phyloP scores from a whole-genome alignment of 805 yeast genomes.

The Isabelozyma gotoi region DNA sequence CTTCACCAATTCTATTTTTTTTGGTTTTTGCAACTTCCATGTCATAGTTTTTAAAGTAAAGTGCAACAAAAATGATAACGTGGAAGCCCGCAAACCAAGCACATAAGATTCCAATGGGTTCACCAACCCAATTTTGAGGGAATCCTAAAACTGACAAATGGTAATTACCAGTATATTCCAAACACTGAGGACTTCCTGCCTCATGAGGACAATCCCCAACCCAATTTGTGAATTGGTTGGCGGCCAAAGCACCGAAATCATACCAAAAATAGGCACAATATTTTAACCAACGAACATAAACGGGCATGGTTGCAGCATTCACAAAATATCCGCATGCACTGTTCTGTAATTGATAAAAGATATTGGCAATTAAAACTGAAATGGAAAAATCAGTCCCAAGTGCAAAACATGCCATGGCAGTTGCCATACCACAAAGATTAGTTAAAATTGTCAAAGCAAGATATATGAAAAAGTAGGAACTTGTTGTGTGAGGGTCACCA shows the following conservation, averaged over 20 bases:
- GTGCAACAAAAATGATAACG: constrained; percentile 44
- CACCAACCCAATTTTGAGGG: constrained; percentile 59
- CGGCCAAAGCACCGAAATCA: constrained; percentile 64
- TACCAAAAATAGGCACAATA: constrained; percentile 78
- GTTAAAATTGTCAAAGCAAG: constrained; percentile 58
- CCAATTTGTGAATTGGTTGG: constrained; percentile 66
- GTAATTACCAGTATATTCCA: constrained; percentile 53
- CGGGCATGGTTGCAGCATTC: constrained; percentile 73
- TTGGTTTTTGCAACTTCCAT: constrained; percentile 47
- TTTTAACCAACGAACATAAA: constrained; percentile 82
- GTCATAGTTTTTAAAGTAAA: constrained; percentile 51
- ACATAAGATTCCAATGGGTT: constrained; percentile 60
- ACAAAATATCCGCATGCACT: constrained; percentile 82
- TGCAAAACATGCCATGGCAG: constrained; percentile 55
- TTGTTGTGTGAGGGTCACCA: constrained; percentile 14
- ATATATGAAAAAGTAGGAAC: constrained; percentile 58
- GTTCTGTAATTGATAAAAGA: constrained; percentile 68
- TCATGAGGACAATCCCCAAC: constrained; percentile 53
- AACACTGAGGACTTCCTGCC: constrained; percentile 19
- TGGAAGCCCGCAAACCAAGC: constrained; percentile 61
- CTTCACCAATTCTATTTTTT: constrained; percentile 32
- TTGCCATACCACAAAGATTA: constrained; percentile 54
- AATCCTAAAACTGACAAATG: constrained; percentile 60
- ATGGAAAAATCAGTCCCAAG: constrained; percentile 59
- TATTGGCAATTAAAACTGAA: constrained; percentile 61